Evolutionary conservation across 2,329 filamentous ascomycete genomes (phyloP).

Genomic region (Aureobasidium pullulans): DNA sequence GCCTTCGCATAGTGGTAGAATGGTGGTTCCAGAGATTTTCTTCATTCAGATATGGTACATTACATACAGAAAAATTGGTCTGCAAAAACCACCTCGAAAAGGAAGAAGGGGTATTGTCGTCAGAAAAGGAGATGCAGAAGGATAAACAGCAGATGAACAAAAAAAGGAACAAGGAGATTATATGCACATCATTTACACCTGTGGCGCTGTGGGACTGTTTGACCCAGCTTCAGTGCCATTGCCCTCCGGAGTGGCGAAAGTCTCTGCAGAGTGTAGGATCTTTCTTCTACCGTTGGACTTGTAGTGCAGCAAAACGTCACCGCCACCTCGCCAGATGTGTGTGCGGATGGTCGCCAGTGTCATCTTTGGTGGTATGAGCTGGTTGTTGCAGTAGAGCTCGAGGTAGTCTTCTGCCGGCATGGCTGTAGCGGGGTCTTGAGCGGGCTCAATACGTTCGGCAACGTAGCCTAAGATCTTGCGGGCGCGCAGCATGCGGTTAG

Average conservation of each 20-base stretch:
- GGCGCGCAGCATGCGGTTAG: slow-evolving; percentile 90
- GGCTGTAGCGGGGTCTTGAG: slow-evolving; percentile 35
- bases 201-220: not conserved
- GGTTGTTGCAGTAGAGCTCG: slow-evolving; percentile 77
- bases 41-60: not conserved
- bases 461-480: slow-evolving; percentile 93
- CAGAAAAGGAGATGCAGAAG: not conserved
- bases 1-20: too few relatives aligned
- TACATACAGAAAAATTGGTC: not conserved
- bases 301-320: slow-evolving; percentile 85
- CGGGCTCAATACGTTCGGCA: slow-evolving; percentile 77
- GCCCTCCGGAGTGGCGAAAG: not conserved
- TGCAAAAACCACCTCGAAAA: not conserved
- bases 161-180: not conserved
- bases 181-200: not conserved
- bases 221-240: not conserved
- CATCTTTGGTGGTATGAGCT: slow-evolving; percentile 63
- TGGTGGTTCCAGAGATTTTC: not conserved
- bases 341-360: slow-evolving; percentile 88
- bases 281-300: slow-evolving; percentile 81
- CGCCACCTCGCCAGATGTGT: slow-evolving; percentile 91
- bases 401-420: slow-evolving; percentile 86
- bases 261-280: slow-evolving; percentile 25
- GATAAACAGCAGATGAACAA: not conserved
- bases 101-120: slow-evolving; percentile 11